Conservation (phyloP, 768 basidiomycete species). For the Tricholoma terreum region DNA sequence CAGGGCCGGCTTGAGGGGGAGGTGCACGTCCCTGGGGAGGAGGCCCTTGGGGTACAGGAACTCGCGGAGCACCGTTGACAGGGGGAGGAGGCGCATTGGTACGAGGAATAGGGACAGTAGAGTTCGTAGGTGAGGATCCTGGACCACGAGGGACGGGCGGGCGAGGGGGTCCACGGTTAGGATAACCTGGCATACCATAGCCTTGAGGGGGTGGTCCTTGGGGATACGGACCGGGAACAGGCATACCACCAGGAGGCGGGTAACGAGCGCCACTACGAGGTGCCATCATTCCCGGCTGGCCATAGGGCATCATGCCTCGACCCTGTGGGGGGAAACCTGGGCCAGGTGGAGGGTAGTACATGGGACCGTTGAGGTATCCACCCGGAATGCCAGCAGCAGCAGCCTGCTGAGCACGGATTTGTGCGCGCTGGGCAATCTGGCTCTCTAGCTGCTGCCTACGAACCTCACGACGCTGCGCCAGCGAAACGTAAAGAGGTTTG, state of each 20-base stretch:
- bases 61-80: conserved; percentile 52
- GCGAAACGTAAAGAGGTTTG: conserved; percentile 97
- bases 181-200: conserved; percentile 69
- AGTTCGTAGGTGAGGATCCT: conserved; percentile 65
- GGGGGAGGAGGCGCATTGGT: conserved; percentile 57
- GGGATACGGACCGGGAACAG: conserved; percentile 68
- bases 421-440: conserved; percentile 97
- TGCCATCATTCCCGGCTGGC: conserved; percentile 83
- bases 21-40: conserved; percentile 40
- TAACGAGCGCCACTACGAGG: conserved; percentile 61
- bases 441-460: conserved; percentile 98
- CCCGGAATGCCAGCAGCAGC: conserved; percentile 82
- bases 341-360: conserved; percentile 85
- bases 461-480: conserved; percentile 97
- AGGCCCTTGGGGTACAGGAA: conserved; percentile 44
- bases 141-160: conserved; percentile 65
- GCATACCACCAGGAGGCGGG: conserved; percentile 55
- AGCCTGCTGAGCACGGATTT: conserved; percentile 95
- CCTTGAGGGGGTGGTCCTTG: conserved; percentile 65
- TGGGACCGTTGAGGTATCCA: conserved; percentile 79
- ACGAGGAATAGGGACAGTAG: conserved; percentile 62
- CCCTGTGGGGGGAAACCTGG: conserved; percentile 81
- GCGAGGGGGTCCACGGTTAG: conserved; percentile 58
- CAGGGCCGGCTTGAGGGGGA: conserved; percentile 41
- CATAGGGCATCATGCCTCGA: conserved; percentile 77